Base-by-base conservation (phyloP, 2,329 filamentous ascomycete species). In the Chaetomium strumarium region DNA sequence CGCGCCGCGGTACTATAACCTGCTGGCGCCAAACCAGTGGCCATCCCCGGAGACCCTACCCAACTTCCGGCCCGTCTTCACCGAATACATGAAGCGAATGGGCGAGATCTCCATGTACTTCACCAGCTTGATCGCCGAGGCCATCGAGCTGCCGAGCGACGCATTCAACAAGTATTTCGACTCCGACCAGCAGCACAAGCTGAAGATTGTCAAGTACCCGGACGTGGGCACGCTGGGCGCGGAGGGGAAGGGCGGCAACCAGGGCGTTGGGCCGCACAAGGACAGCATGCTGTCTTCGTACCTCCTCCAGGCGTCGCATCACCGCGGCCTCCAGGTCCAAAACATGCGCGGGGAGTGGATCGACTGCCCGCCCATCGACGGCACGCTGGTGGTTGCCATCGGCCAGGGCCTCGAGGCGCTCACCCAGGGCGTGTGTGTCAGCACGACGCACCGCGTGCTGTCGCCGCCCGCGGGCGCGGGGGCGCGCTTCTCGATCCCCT, bases 131-230 rank as follows among this genome's bases (percentile, higher is more conserved):
- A 87, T 95, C 60, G 89, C 90, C 56, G 88, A 95, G 72, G 86
- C 88, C n/a, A 85, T 95, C 57, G 79, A 80, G 10, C 75, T 95
- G 6, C 81, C 85, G 0, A 57, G 75, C 0, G 70, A 77, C 46
- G 88, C 90, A 0, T 95, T 95, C 68, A 73, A 81, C 64, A 82
- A 80, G 62, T 95, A 91, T 74, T 92, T 92, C 69, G 88, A 91
- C 66, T 69, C 76, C 74, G 68, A 78, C 60, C 75, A 80, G 72
- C 89, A 93, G 71, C 88, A 95, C 73, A 95, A 95, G 74, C 77
- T 95, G 63, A 95, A 95, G 73, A 85, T 95, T 55, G 85, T 95
- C 55, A 89, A 88, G 72, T 95, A 93, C 65, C 90, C 90, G 0
- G 89, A 93, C 65, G 68, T 80, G 12, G 69, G 72, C n/a, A 77